Base-by-base conservation (phyloP, 2,329 filamentous ascomycete species). In the Fusarium virguliforme region DNA sequence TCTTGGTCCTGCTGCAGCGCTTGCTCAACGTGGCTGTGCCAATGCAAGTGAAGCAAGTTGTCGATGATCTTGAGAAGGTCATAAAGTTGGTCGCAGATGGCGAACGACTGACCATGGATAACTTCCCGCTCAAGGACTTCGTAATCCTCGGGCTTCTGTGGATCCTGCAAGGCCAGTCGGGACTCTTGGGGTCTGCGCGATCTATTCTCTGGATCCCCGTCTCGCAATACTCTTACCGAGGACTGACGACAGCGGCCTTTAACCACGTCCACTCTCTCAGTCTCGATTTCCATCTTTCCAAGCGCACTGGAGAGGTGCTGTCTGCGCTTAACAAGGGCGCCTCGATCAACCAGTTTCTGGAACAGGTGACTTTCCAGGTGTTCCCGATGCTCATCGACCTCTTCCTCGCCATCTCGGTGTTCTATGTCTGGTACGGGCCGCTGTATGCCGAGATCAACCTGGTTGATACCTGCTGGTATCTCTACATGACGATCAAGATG, bases 221-320 rank as follows among this genome's bases (percentile, higher is more conserved):
- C 63, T 94, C 95, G 37, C 96, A 99, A 80, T 97, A 98, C 80
- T 97, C 95, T 0, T 99, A 98, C 82, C 92, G 94, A 77, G 94
- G 96, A 71, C 87, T 99, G 64, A 97, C 95, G 6, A 96, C 96
- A 2, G 95, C 96, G 15, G 94, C 95, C 10, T 99, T 99, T 79
- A 95, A 98, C 82, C 96, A 99, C 79, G 96, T 99, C 24, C 96
- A 99, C 81, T 92, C 92, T 56, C 89, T 99, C 35, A 98, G 95
- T 80, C 87, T 98, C 72, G 96, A 98, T 79, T 99, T 99, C 77
- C 96, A 99, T 79, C 88, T 98, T 4, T 94, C 94, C 58, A 99
- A 99, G 83, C 94, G 95, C 77, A 99, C 96, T 0, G 96, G 96
- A 69, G 96, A 99, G 81, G 94, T 99, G 9, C 85, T 98, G 15